These are phyloP conservation scores for Aegilops bicornis DNA, from an alignment of 176 grass and related monocot species.

Conservation along the genomic window DNA sequence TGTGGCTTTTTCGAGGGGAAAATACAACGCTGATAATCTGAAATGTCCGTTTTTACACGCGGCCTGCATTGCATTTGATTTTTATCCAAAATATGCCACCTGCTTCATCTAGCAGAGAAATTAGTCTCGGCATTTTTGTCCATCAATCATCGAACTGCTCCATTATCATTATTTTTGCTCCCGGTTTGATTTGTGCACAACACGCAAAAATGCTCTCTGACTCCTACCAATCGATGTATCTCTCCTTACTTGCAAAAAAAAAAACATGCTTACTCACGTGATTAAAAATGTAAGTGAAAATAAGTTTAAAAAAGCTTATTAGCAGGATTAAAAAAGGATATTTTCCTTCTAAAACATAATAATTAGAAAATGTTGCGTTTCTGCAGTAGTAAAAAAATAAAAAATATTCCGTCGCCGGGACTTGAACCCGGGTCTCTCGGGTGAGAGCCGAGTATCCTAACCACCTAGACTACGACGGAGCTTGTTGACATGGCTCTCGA, in stretches of 20 bases:
- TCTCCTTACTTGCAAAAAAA: not conserved
- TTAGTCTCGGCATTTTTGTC: not conserved
- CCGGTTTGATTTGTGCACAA: not conserved
- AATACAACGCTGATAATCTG: not conserved
- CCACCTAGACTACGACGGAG: conserved; percentile 95
- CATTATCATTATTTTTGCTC: not conserved
- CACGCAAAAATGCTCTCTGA: not conserved
- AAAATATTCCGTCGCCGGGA: conserved; percentile 44
- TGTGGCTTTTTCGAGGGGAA: not conserved
- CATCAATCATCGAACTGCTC: not conserved
- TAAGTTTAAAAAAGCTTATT: too few relatives aligned
- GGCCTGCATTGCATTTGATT: not conserved
- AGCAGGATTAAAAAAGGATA: not conserved
- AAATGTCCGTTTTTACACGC: not conserved
- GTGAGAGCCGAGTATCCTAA: conserved; percentile 98
- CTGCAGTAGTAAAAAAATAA: not conserved
- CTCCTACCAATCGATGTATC: too few relatives aligned
- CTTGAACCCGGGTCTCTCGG: conserved; percentile 77
- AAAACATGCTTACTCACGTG: not conserved
- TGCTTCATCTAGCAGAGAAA: not conserved
- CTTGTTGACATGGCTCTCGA: not conserved
- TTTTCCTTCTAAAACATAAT: too few relatives aligned
- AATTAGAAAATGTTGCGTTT: not conserved
- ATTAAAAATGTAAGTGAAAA: not conserved
- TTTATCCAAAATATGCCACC: not conserved